These are phyloP conservation scores for Rubia occidens DNA, from an alignment of 305 asterid species.

Conservation along the genomic window DNA sequence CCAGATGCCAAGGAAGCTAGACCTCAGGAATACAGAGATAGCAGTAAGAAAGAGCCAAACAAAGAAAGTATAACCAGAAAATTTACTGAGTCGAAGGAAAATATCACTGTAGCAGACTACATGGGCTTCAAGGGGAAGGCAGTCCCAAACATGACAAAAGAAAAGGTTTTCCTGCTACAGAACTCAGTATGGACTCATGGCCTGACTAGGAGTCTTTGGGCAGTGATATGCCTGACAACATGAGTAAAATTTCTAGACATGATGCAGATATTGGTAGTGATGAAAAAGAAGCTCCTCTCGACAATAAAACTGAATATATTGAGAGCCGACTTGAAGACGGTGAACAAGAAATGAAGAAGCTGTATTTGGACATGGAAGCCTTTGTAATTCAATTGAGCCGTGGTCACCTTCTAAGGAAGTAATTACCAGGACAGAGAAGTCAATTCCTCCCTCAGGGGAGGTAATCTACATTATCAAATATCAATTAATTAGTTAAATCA, in stretches of 20 bases:
- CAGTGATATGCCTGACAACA: constrained; percentile 26
- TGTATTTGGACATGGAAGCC: constrained; percentile 48
- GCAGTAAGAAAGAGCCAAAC: constrained; percentile 41
- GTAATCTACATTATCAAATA: too few relatives aligned
- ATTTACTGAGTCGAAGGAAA: constrained; percentile 37
- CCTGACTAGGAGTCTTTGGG: constrained; percentile 33
- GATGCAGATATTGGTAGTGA: constrained; percentile 34
- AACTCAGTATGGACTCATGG: constrained; percentile 30
- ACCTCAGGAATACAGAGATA: constrained; percentile 32
- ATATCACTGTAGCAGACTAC: constrained; percentile 30
- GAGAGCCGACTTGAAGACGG: constrained; percentile 44
- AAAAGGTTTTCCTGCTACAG: constrained; percentile 28
- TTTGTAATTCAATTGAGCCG: constrained; percentile 45
- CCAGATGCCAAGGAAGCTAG: constrained; percentile 48
- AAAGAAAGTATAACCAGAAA: constrained; percentile 30
- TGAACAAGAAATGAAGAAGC: constrained; percentile 57
- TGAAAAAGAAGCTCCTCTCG: constrained; percentile 37
- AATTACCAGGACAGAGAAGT: constrained; percentile 34
- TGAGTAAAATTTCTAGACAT: constrained; percentile 24
- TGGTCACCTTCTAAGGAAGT: constrained; percentile 75
- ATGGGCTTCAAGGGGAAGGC: constrained; percentile 29
- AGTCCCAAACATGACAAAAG: constrained; percentile 32
- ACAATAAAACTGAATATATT: constrained; percentile 43
- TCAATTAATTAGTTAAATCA: too few relatives aligned
- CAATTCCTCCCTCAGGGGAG: constrained; percentile 41